Conservation (phyloP, 257 asterid species). For the Salvia rosmarinus region DNA sequence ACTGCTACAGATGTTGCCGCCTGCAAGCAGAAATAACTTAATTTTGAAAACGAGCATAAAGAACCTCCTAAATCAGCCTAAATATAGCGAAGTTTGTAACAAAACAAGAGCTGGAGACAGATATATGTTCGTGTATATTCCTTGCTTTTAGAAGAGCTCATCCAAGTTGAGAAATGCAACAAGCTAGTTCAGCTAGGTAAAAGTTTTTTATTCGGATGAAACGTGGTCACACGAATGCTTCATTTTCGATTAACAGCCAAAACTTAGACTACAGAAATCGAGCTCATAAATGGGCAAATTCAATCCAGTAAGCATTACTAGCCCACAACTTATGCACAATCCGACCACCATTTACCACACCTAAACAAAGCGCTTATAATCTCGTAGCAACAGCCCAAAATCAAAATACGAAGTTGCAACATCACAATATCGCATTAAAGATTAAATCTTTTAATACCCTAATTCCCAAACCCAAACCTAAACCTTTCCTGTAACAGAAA, state of each 20-base stretch:
- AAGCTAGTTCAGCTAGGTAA: background rate
- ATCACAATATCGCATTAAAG: background rate
- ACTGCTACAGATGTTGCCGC: conserved; percentile 42
- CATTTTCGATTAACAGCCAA: background rate
- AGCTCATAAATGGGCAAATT: background rate
- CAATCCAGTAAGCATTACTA: background rate
- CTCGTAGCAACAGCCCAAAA: background rate
- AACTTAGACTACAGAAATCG: background rate
- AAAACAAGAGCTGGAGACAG: background rate
- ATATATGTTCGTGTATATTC: background rate
- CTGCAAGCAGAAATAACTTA: conserved; percentile 33
- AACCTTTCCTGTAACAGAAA: background rate
- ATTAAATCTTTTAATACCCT: background rate
- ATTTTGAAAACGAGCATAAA: background rate
- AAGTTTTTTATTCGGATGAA: background rate
- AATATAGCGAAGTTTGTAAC: background rate
- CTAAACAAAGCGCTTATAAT: background rate
- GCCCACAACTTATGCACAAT: background rate
- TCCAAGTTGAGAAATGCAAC: background rate
- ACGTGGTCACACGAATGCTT: background rate
- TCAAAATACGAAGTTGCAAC: background rate
- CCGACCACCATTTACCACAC: background rate
- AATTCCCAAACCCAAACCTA: background rate
- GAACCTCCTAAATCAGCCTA: background rate
- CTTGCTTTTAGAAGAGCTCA: background rate